phyloP scores from a whole-genome alignment of 192 early-diverging fungal species.

The Kappamyces sp. region DNA sequence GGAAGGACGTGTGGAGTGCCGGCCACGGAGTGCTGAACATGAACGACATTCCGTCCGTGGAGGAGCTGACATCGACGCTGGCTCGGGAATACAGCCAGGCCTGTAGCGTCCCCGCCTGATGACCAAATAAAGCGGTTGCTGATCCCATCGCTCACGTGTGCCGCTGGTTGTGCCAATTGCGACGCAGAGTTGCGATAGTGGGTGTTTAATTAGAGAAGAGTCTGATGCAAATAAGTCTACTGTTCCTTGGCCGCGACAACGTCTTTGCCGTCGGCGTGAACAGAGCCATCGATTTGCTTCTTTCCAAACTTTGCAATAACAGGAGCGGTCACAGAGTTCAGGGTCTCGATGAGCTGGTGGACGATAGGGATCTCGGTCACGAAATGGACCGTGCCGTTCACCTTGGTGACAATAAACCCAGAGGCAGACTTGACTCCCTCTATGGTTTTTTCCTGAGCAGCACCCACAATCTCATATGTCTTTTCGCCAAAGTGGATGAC shows the following conservation, averaged over 20 bases:
- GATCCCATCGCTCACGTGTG: no score
- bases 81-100: conserved; percentile 14
- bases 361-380: conserved; percentile 38
- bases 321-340: conserved; percentile 33
- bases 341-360: conserved; percentile 35
- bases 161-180: conserved; percentile 1
- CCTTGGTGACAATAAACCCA: conserved; percentile 42
- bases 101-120: not conserved
- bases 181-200: not conserved
- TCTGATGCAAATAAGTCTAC: not conserved
- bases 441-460: conserved; percentile 24
- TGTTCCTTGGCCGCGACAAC: not conserved
- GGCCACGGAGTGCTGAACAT: conserved; percentile 27
- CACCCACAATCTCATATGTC: conserved; percentile 35
- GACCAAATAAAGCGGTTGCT: not conserved
- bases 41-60: conserved; percentile 17
- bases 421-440: conserved; percentile 31
- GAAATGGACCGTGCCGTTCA: conserved; percentile 39
- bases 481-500: conserved; percentile 31
- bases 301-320: conserved; percentile 31
- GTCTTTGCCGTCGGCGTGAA: not conserved
- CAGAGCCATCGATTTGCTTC: not conserved
- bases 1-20: conserved; percentile 28
- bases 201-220: not conserved
- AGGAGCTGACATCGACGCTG: conserved; percentile 9